Percentiles rank a stretch among this genome's conserved stretches.
These are phyloP conservation scores for Boletellus ananiceps DNA, from an alignment of 768 basidiomycete species.

Conservation along the genomic window DNA sequence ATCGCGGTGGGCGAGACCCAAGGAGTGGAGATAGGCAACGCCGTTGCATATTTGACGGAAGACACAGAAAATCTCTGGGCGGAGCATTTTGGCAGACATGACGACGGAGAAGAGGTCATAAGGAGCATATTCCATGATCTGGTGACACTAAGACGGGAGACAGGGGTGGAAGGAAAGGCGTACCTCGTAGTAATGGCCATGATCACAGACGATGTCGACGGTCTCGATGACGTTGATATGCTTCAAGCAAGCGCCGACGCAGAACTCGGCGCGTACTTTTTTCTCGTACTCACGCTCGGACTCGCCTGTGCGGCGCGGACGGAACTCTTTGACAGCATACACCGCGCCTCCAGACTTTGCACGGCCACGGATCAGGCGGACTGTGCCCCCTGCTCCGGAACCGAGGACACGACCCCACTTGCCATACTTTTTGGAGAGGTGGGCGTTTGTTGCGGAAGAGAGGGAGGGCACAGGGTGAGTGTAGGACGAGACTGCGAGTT, in stretches of 20 bases:
- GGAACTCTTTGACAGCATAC: conserved; percentile 97
- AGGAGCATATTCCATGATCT: conserved; percentile 99
- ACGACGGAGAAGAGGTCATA: conserved; percentile 98
- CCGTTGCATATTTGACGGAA: conserved; percentile 98
- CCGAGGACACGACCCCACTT: conserved; percentile 97
- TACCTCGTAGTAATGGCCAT: conserved; percentile 98
- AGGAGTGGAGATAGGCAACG: conserved; percentile 94
- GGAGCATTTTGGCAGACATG: conserved; percentile 98
- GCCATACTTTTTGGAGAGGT: conserved; percentile 97
- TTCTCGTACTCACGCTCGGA: conserved; percentile 97
- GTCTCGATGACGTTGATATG: conserved; percentile 97
- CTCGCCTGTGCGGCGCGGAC: conserved; percentile 85
- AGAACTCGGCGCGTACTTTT: conserved; percentile 99
- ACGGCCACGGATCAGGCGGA: conserved; percentile 87
- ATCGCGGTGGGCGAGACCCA: conserved; percentile 97
- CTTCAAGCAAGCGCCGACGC: conserved; percentile 90
- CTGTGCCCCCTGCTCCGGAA: conserved; percentile 96
- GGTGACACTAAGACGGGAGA: conserved; percentile 1
- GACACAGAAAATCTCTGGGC: conserved; percentile 98
- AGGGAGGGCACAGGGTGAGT: conserved; percentile 53
- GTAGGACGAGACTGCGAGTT: conserved; percentile 19
- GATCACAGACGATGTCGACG: conserved; percentile 95
- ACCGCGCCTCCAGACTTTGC: conserved; percentile 77
- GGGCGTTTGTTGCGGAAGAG: conserved; percentile 80
- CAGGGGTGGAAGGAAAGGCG: conserved; percentile 4